Conservation (phyloP, 2,329 filamentous ascomycete species). For the Aspergillus sp. region DNA sequence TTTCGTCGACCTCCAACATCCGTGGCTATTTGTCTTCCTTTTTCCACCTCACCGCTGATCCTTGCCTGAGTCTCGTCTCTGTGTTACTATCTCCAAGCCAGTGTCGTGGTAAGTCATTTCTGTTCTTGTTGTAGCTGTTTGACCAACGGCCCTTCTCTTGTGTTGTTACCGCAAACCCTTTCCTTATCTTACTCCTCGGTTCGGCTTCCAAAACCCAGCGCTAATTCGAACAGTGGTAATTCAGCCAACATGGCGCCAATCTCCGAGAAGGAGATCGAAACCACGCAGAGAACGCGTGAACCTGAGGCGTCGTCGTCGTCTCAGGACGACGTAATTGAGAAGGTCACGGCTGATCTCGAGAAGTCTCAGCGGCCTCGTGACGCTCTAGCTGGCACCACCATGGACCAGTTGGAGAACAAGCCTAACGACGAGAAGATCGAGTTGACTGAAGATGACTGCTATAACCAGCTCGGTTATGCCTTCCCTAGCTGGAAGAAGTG, state of each 20-base stretch:
- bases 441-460: constrained; percentile 61
- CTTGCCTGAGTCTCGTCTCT: neutral
- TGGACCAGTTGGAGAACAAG: constrained; percentile 28
- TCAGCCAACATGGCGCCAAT: constrained; percentile 21
- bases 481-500: constrained; percentile 67
- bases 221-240: constrained; percentile 3
- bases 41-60: constrained; percentile 1
- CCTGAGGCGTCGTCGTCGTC: constrained; percentile 36
- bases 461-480: constrained; percentile 63
- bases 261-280: constrained; percentile 18
- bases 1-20: constrained; percentile 2
- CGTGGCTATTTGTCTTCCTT: neutral
- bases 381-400: constrained; percentile 16
- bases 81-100: neutral
- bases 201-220: neutral
- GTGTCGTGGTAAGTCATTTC: constrained; percentile 10
- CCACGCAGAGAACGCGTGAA: constrained; percentile 27
- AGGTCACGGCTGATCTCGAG: constrained; percentile 14
- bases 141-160: neutral
- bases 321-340: constrained; percentile 30
- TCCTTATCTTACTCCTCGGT: neutral
- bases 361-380: constrained; percentile 19
- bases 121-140: neutral
- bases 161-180: neutral
- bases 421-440: constrained; percentile 28